A percentile compares a stretch with the other conserved stretches of the same genome.
Evolutionary conservation across 441 rosid species (phyloP).

Genomic region (Populus hybrid): DNA sequence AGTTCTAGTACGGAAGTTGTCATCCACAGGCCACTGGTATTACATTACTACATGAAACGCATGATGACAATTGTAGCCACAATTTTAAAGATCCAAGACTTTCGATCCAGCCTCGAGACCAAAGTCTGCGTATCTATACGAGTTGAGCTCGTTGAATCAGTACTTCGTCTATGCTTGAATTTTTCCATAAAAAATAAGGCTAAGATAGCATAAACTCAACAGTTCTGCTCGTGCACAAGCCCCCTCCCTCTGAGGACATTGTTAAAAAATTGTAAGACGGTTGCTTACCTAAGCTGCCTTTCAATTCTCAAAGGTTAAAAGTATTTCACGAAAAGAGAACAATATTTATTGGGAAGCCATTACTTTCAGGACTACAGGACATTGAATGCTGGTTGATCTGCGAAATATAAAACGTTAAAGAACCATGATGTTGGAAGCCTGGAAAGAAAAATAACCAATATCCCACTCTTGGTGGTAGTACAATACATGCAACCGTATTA

Average conservation of each 20-base stretch:
- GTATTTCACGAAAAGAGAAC: background rate
- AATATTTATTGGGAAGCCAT: background rate
- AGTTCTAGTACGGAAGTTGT: background rate
- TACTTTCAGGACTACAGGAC: background rate
- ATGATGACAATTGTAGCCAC: background rate
- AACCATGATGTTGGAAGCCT: background rate
- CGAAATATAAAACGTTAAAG: background rate
- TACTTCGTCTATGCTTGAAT: background rate
- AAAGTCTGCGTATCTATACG: background rate
- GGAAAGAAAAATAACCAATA: conserved; percentile 6
- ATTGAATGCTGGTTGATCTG: background rate
- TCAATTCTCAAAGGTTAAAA: background rate
- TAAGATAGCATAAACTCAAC: background rate
- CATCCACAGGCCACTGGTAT: background rate
- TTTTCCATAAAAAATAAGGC: background rate
- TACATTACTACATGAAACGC: background rate
- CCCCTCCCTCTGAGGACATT: background rate
- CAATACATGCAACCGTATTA: conserved; percentile 14
- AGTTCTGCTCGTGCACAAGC: background rate
- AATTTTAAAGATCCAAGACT: background rate
- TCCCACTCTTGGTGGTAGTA: conserved; percentile 8
- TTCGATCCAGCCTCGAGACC: too few relatives aligned
- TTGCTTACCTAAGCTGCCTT: background rate
- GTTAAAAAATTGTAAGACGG: background rate
- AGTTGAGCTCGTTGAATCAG: background rate